Base-by-base conservation (phyloP, 768 basidiomycete species). In the Pisolithus marmoratus region DNA sequence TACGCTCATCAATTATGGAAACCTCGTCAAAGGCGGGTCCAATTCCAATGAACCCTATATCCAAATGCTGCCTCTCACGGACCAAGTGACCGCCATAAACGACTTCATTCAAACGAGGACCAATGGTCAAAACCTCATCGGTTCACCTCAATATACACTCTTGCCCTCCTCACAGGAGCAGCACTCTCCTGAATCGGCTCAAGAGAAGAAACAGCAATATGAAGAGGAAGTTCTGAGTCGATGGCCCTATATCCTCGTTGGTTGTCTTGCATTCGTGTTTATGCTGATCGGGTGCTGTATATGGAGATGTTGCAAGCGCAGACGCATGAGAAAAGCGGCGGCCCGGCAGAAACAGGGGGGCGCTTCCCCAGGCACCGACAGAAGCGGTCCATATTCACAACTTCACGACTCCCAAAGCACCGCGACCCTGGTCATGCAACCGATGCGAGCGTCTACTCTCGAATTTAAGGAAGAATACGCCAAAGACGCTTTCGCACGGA, bases 231-330 rank as follows among this genome's bases (percentile, higher is more conserved):
- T 83, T 37, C 75, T 83, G 59, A 85, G 82, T 60, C 83, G 75
- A 53, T 89, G 84, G 87, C 85, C 83, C 3, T 86, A 84, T 62
- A 86, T 87, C 61, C 74, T 85, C 41, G 55, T 72, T 8, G 87
- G 84, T 36, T 80, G 80, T 55, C 70, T 89, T 24, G 65, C 75
- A 2, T 66, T 82, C 53, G 64, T 82, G 23, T 49, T 75, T 29
- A 57, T 81, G 41, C 56, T 77, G 27, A 51, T 76, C 29, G 78
- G 77, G 9, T 70, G 74, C 49, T 76, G 77, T 54, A 57, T 85
- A 22, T 85, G 82, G 80, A 73, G 72, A 50, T 85, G 82, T 63
- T 87, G 85, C 46, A 65, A 60, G 54, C 72, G 70, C 46, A 56
- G 64, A 44, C 63, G 52, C 8, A 52, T 61, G 37, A 63, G 60